phyloP scores from a whole-genome alignment of 106 monocot genomes.

The Dendrobium officinale region DNA sequence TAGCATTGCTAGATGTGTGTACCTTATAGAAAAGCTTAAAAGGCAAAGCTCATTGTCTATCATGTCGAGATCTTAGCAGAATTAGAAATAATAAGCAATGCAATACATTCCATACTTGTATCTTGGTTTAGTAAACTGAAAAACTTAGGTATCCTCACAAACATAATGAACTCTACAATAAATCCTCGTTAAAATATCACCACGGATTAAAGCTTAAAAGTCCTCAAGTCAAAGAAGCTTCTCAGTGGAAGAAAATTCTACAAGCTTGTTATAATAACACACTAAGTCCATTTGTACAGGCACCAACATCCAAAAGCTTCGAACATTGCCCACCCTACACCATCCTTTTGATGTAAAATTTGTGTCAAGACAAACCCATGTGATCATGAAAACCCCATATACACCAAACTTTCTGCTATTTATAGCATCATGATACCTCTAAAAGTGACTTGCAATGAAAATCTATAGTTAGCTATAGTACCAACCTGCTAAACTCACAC shows the following conservation, averaged over 20 bases:
- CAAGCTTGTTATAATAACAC: background rate
- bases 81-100: constrained; percentile 4
- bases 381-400: constrained; percentile 31
- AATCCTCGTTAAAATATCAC: background rate
- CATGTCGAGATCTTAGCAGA: background rate
- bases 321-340: constrained; percentile 44
- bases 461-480: background rate
- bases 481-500: background rate
- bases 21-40: constrained; percentile 1
- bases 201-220: background rate
- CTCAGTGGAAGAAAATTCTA: constrained; percentile 1
- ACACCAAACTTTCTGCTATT: background rate
- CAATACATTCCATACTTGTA: constrained; percentile 5
- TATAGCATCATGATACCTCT: constrained; percentile 2
- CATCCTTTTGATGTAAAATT: constrained; percentile 37
- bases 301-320: constrained; percentile 50
- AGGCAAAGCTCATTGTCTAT: constrained; percentile 5
- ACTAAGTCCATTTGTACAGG: constrained; percentile 36
- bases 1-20: background rate
- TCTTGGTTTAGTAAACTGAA: background rate
- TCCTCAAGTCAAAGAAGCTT: constrained; percentile 1
- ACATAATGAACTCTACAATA: background rate
- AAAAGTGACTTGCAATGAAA: background rate
- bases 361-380: constrained; percentile 65
- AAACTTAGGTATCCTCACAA: constrained; percentile 5